These are phyloP conservation scores for Petrea volubilis DNA, from an alignment of 257 asterid genomes.

Conservation along the genomic window DNA sequence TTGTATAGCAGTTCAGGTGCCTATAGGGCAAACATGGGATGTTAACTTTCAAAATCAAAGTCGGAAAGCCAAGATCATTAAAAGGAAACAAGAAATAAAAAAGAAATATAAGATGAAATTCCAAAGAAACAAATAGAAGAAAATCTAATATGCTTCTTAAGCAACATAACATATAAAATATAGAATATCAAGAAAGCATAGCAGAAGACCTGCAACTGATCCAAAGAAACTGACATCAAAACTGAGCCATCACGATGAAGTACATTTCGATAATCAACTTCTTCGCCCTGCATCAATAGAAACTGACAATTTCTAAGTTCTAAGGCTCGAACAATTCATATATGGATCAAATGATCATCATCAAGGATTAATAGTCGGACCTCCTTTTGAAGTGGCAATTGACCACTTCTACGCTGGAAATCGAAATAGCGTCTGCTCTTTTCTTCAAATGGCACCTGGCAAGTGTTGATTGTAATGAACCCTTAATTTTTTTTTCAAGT, in stretches of 20 bases:
- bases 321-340: conserved; percentile 5
- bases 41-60: conserved; percentile 11
- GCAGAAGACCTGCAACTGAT: conserved; percentile 81
- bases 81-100: no score
- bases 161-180: neutral
- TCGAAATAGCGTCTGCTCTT: conserved; percentile 89
- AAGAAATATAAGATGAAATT: no score
- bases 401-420: conserved; percentile 94
- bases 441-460: conserved; percentile 89
- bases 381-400: conserved; percentile 92
- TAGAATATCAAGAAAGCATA: neutral
- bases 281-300: conserved; percentile 73
- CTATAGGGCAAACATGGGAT: conserved; percentile 34
- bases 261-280: conserved; percentile 93
- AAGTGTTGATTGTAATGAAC: conserved; percentile 17
- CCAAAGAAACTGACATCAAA: conserved; percentile 87
- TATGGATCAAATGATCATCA: neutral
- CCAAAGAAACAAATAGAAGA: neutral
- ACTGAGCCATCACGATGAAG: conserved; percentile 99
- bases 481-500: neutral
- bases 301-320: conserved; percentile 19
- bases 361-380: conserved; percentile 35
- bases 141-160: neutral
- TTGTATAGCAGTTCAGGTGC: conserved; percentile 89
- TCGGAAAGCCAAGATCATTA: neutral